Conservation (phyloP, 257 asterid genomes). For the Solanum lignicaule region DNA sequence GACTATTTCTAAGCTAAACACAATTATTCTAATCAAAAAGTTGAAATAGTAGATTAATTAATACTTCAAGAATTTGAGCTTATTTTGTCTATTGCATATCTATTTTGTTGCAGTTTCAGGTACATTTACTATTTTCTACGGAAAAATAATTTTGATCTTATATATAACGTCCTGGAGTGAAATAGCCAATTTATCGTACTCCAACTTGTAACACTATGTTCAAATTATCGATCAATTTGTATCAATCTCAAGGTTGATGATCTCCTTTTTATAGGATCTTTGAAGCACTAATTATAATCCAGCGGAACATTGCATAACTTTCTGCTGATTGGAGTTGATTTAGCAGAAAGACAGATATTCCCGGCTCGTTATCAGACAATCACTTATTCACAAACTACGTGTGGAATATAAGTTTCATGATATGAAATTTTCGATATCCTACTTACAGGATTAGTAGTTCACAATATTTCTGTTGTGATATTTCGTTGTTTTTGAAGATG, state of each 20-base stretch:
- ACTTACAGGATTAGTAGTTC: neutral
- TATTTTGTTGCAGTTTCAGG: neutral
- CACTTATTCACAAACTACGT: neutral
- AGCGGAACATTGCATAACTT: neutral
- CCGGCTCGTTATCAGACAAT: neutral
- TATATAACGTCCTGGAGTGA: neutral
- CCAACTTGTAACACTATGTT: neutral
- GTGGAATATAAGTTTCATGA: neutral
- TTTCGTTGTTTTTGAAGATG: slow-evolving; percentile 15
- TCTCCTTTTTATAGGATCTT: neutral
- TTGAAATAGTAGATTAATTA: neutral
- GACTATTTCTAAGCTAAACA: slow-evolving; percentile 6
- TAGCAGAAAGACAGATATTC: neutral
- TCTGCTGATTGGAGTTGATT: neutral
- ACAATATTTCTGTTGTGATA: neutral
- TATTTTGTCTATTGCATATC: neutral
- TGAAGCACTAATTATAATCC: neutral
- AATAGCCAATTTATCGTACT: neutral
- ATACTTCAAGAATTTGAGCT: neutral
- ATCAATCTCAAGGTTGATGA: neutral
- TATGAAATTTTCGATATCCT: neutral
- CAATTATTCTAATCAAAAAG: neutral
- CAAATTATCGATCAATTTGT: neutral
- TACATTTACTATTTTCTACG: neutral
- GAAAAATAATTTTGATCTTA: neutral